These are phyloP conservation scores for Phytopythium aichiense DNA, from an alignment of 352 stramenopile species.

Conservation along the genomic window DNA sequence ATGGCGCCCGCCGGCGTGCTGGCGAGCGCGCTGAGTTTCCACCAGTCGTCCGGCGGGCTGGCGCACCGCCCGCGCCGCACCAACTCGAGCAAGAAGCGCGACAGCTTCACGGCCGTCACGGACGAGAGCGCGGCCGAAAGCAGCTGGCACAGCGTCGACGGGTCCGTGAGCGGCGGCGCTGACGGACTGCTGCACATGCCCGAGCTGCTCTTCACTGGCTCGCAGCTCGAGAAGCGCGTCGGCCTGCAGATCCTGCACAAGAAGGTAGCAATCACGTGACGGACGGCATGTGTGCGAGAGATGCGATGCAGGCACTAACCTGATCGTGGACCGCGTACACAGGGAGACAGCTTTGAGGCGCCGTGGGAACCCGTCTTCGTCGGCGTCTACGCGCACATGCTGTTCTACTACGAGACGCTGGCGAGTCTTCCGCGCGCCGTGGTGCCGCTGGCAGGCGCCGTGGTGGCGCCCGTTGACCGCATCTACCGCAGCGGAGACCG, in stretches of 20 bases:
- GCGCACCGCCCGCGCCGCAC: slow-evolving; percentile 5
- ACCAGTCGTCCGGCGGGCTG: neutral
- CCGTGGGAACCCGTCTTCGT: slow-evolving; percentile 57
- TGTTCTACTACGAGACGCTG: slow-evolving; percentile 66
- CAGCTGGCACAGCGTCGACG: slow-evolving; percentile 10
- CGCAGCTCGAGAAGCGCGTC: slow-evolving; percentile 40
- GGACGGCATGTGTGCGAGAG: neutral
- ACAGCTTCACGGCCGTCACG: slow-evolving; percentile 7
- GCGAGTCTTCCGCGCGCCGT: slow-evolving; percentile 46
- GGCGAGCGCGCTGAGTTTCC: slow-evolving; percentile 9
- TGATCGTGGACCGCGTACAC: too few species aligned
- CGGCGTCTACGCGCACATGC: slow-evolving; percentile 48
- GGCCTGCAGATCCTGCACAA: slow-evolving; percentile 46
- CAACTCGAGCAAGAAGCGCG: slow-evolving; percentile 6
- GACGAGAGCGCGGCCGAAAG: slow-evolving; percentile 8
- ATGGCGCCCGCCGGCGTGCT: slow-evolving; percentile 1
- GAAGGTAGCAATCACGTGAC: slow-evolving; percentile 19
- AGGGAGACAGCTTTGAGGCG: slow-evolving; percentile 63
- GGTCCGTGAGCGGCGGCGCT: slow-evolving; percentile 14
- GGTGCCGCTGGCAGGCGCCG: slow-evolving; percentile 43
- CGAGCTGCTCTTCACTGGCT: slow-evolving; percentile 40
- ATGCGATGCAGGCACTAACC: neutral
- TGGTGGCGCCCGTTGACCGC: slow-evolving; percentile 50
- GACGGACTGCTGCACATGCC: slow-evolving; percentile 20
- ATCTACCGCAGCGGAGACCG: slow-evolving; percentile 37